Evolutionary conservation across 2,329 filamentous ascomycete species (phyloP).

Genomic region (Monilinia aucupariae): DNA sequence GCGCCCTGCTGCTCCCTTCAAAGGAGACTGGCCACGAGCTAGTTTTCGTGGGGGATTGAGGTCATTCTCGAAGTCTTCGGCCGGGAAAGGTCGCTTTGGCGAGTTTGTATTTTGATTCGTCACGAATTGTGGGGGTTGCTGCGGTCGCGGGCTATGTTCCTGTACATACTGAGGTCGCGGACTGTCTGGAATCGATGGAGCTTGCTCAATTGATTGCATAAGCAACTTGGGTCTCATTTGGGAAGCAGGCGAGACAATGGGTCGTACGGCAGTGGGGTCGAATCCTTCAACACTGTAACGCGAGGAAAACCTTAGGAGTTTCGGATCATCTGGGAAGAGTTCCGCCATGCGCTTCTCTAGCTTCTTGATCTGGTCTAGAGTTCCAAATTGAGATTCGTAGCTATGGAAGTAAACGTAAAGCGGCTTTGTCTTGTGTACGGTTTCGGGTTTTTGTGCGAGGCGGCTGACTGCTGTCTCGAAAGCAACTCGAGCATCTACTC

Average conservation of each 20-base stretch:
- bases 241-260: constrained; percentile 73
- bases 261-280: constrained; percentile 73
- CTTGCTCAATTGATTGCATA: constrained; percentile 51
- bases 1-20: constrained; percentile 84
- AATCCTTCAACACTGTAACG: constrained; percentile 71
- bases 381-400: constrained; percentile 91
- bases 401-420: constrained; percentile 91
- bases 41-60: constrained; percentile 77
- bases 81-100: constrained; percentile 39
- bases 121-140: constrained; percentile 32
- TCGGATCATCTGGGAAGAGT: constrained; percentile 84
- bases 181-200: constrained; percentile 39
- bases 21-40: constrained; percentile 79
- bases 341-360: constrained; percentile 90
- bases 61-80: constrained; percentile 67
- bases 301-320: constrained; percentile 66
- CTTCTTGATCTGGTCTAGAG: constrained; percentile 83
- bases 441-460: constrained; percentile 71
- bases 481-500: constrained; percentile 79
- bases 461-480: constrained; percentile 91
- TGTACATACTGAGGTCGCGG: constrained; percentile 33
- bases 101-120: constrained; percentile 31
- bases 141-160: constrained; percentile 32
- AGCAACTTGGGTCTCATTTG: constrained; percentile 65
- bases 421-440: constrained; percentile 68